Evolutionary conservation across 192 early-diverging fungal species (phyloP).

Genomic region (Phycomyces nitens): DNA sequence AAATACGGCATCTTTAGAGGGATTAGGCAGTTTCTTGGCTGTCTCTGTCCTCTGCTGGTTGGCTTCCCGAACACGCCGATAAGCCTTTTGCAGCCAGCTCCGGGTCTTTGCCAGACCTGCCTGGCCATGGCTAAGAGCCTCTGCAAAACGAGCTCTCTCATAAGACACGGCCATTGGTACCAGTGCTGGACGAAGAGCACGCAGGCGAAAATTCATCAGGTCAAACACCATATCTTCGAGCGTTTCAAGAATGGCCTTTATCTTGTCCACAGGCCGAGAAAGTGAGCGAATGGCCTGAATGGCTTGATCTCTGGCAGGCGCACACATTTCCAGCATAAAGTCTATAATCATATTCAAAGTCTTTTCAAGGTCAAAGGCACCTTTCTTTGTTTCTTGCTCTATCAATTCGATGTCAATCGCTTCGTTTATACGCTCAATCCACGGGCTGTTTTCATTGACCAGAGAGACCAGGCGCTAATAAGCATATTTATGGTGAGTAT

Average conservation of each 20-base stretch:
- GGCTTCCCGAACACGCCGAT: slow-evolving; percentile 3
- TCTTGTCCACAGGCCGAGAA: slow-evolving; percentile 43
- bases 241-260: slow-evolving; percentile 49
- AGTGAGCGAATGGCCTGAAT: slow-evolving; percentile 33
- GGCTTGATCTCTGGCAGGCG: slow-evolving; percentile 68
- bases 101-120: slow-evolving; percentile 50
- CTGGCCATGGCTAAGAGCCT: slow-evolving; percentile 42
- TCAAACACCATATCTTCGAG: slow-evolving; percentile 81
- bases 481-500: too few relatives aligned
- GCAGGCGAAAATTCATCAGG: slow-evolving; percentile 72
- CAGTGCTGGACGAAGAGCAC: slow-evolving; percentile 62
- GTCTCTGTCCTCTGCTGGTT: not conserved
- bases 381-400: slow-evolving; percentile 57
- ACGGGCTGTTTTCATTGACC: slow-evolving; percentile 49
- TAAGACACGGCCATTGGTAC: slow-evolving; percentile 70
- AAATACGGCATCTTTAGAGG: not conserved
- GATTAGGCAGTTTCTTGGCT: not conserved
- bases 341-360: slow-evolving; percentile 45
- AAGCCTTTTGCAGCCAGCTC: slow-evolving; percentile 58
- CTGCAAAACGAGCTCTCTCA: slow-evolving; percentile 65
- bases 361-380: slow-evolving; percentile 50
- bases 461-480: slow-evolving; percentile 66
- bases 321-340: slow-evolving; percentile 70
- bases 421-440: slow-evolving; percentile 59
- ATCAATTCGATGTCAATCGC: slow-evolving; percentile 66